Percentiles rank a stretch among this genome's conserved stretches.
phyloP scores from a whole-genome alignment of 179 eudicot species.

The Beta macrorhiza region DNA sequence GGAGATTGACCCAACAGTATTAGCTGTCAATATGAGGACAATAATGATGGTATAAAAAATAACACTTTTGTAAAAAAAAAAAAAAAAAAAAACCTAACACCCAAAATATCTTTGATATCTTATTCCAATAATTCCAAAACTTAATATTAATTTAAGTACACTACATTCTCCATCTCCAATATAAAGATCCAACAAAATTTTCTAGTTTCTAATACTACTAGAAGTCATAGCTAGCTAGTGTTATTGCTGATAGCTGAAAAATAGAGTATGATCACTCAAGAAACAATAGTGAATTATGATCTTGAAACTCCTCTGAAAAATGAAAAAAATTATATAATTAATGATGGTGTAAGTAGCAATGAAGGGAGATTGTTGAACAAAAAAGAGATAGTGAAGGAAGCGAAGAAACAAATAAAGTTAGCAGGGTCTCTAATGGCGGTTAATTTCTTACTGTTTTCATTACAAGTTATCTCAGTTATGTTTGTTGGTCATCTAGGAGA shows the following conservation, averaged over 20 bases:
- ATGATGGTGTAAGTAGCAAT: background rate
- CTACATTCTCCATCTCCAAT: background rate
- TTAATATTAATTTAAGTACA: too few species aligned
- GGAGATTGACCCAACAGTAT: too few species aligned
- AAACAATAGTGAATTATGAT: background rate
- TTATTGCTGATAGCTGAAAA: too few species aligned
- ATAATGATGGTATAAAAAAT: too few species aligned
- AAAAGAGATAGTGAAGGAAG: slow-evolving; percentile 5
- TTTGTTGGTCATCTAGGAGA: slow-evolving; percentile 31
- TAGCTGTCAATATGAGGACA: too few species aligned
- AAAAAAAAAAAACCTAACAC: too few species aligned
- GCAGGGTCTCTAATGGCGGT: slow-evolving; percentile 26
- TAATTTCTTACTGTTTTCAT: background rate
- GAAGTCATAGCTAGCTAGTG: background rate
- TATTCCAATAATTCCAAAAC: too few species aligned
- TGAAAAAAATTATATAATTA: background rate
- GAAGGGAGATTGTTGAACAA: background rate
- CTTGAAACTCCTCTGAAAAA: background rate
- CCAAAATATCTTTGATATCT: too few species aligned
- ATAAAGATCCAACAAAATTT: background rate
- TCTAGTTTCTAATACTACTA: background rate
- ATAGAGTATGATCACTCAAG: background rate
- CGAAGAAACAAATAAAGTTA: slow-evolving; percentile 25
- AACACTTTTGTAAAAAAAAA: too few species aligned
- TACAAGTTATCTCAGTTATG: slow-evolving; percentile 24